A percentile compares a stretch with the other conserved stretches of the same genome.
phyloP scores from a whole-genome alignment of 257 asterid genomes.

The Solanum rostratum region DNA sequence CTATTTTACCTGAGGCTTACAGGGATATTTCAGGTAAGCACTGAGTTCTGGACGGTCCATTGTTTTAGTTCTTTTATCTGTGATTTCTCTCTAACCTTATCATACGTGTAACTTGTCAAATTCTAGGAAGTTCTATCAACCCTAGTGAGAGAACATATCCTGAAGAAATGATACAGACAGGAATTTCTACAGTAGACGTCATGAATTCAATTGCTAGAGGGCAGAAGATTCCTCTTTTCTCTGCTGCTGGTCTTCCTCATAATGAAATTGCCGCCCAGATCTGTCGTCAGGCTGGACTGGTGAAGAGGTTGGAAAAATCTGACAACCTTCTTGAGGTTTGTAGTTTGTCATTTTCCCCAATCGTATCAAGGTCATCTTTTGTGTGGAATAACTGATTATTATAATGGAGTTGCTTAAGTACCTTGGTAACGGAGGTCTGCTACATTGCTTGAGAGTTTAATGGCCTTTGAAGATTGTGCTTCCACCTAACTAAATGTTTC shows the following conservation, averaged over 20 bases:
- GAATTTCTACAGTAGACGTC: conserved; percentile 95
- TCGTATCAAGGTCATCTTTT: background rate
- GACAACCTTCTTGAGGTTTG: conserved; percentile 80
- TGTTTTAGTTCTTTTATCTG: background rate
- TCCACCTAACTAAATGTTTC: background rate
- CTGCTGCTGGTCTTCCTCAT: conserved; percentile 99
- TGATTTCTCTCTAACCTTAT: background rate
- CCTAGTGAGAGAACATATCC: conserved; percentile 99
- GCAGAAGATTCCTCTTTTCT: conserved; percentile 93
- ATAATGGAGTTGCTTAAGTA: background rate
- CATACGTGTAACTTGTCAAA: background rate
- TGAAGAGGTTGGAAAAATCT: conserved; percentile 80
- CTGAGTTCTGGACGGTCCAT: background rate
- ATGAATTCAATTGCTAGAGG: conserved; percentile 99
- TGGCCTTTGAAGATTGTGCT: background rate
- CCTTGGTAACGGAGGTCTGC: background rate
- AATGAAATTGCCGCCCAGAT: conserved; percentile 99
- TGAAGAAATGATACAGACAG: conserved; percentile 97
- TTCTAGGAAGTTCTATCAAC: conserved; percentile 90
- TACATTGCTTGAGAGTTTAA: background rate
- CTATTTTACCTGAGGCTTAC: conserved; percentile 97
- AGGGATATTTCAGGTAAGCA: conserved; percentile 92
- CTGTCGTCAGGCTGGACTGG: conserved; percentile 99
- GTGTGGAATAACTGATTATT: background rate
- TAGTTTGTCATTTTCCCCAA: background rate